Evolutionary conservation across 1,284 basidiomycete species (phyloP), one percentile per base, ranked within the genome.

Genomic region (Cryptococcus sp.): DNA sequence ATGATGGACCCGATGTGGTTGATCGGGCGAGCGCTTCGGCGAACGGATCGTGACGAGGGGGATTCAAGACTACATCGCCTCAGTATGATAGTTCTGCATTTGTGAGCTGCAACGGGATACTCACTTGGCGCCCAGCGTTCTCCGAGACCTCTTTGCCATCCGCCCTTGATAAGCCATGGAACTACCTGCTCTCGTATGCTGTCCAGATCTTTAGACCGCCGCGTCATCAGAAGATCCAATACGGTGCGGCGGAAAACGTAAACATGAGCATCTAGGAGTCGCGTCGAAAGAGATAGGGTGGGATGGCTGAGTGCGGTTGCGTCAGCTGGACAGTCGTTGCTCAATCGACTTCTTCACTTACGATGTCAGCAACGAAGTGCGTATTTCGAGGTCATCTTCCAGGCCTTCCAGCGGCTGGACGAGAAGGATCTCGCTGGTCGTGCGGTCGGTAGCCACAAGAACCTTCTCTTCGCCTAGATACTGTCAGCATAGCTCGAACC

Each of bases 151-250:
- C 67, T 65, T 61, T 81, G 78, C 73, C 91, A 92, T 60, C 89
- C 88, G 7, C 89, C 81, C 74, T 91, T 92, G 78, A 90, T 88
- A 47, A 94, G 74, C 90, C 91, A 94, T 0, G 92, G 92, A 7
- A 95, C 77, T 68, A 94, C 90, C 64, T 94, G 91, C 74, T 93
- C 89, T 54, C 87, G 82, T 59, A 95, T 82, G 15, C 89, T 92
- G 52, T 90, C 87, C 44, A 93, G 82, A 63, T 86, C 83, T 10
- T 79, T 72, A 13, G 74, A 78, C 67, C 89, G 89, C 64, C 86
- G 82, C 3, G 74, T 70, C 13, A 85, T 82, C 35, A 95, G 78
- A 16, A 85, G 81, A 61, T 91, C 87, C n/a, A 94, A 80, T 3
- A 94, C 81, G 13, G 85, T 82, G 59, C 85, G 84, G 65, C 86